Percentiles rank a stretch among this genome's conserved stretches.
These are phyloP conservation scores for Daldinia decipiens DNA, from an alignment of 495 filamentous ascomycete genomes.

Conservation along the genomic window DNA sequence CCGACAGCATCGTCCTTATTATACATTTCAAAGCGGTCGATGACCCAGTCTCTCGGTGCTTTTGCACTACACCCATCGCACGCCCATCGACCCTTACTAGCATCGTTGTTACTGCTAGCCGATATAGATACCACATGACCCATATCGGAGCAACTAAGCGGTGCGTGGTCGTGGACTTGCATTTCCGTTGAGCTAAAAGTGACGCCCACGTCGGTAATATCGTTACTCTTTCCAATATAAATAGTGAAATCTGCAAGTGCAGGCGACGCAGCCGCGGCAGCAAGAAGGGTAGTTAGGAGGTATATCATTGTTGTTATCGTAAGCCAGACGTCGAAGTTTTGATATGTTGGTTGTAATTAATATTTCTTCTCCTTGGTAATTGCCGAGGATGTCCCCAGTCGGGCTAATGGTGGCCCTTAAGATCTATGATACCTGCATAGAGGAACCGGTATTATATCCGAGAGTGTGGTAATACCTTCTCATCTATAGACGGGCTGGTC, in stretches of 20 bases:
- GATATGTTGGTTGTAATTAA: not conserved
- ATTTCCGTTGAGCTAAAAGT: constrained; percentile 29
- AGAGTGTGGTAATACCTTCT: not conserved
- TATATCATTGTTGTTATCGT: constrained; percentile 12
- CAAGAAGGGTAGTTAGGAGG: not conserved
- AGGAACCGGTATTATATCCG: not conserved
- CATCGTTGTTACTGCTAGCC: constrained; percentile 34
- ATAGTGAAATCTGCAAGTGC: constrained; percentile 26
- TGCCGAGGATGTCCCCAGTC: constrained; percentile 19
- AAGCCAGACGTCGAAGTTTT: not conserved
- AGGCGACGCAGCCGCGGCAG: not conserved
- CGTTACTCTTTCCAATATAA: constrained; percentile 34
- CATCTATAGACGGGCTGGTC: not conserved
- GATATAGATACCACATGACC: constrained; percentile 32
- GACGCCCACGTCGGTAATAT: constrained; percentile 38
- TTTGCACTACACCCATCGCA: constrained; percentile 38
- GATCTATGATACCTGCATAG: constrained; percentile 14
- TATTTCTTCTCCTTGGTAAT: constrained; percentile 24
- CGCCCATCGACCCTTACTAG: constrained; percentile 39
- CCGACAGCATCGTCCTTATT: constrained; percentile 33
- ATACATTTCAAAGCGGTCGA: constrained; percentile 37
- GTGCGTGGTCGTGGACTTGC: constrained; percentile 32
- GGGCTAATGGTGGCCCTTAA: constrained; percentile 11
- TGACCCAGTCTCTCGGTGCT: constrained; percentile 34
- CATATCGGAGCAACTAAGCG: constrained; percentile 35